Percentiles rank a stretch among this genome's conserved stretches.
Conservation (phyloP, 108 stramenopile species). For the Phaeodactylum tricornutum region DNA sequence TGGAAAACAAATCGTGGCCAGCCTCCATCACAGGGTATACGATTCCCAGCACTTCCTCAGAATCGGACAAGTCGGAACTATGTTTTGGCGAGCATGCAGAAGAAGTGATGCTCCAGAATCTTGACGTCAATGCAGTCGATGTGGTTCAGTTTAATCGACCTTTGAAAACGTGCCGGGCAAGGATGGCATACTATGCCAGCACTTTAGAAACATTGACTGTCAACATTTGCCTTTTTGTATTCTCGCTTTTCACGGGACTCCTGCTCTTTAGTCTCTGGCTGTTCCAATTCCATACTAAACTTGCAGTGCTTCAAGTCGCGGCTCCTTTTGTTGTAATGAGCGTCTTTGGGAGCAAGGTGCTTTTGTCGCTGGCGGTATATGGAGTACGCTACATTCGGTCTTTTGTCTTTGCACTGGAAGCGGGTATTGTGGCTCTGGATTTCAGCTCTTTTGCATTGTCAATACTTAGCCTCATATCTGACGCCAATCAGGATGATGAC, state of each 20-base stretch:
- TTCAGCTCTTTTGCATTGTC: constrained; percentile 2
- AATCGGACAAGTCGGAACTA: no score
- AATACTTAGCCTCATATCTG: background rate
- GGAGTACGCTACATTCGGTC: constrained; percentile 4
- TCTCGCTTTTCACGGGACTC: constrained; percentile 7
- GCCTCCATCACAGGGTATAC: background rate
- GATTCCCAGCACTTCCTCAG: no score
- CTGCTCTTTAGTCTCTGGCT: constrained; percentile 6
- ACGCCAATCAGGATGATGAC: background rate
- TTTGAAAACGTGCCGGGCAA: background rate
- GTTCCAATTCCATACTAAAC: background rate
- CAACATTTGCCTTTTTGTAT: constrained; percentile 10
- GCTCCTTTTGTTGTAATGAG: constrained; percentile 4
- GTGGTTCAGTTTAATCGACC: background rate
- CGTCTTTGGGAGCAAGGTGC: constrained; percentile 9
- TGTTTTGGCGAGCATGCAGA: no score
- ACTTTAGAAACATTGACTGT: constrained; percentile 18
- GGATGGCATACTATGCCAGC: background rate
- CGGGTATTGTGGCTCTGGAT: constrained; percentile 10
- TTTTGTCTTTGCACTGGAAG: constrained; percentile 9
- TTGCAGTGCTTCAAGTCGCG: constrained; percentile 1
- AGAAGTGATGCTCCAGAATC: background rate
- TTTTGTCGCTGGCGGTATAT: constrained; percentile 8
- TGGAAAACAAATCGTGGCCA: background rate
- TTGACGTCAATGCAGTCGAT: constrained; percentile 5